These are phyloP conservation scores for Plectosphaerella plurivora DNA, from an alignment of 2,329 filamentous ascomycete genomes.

Conservation along the genomic window DNA sequence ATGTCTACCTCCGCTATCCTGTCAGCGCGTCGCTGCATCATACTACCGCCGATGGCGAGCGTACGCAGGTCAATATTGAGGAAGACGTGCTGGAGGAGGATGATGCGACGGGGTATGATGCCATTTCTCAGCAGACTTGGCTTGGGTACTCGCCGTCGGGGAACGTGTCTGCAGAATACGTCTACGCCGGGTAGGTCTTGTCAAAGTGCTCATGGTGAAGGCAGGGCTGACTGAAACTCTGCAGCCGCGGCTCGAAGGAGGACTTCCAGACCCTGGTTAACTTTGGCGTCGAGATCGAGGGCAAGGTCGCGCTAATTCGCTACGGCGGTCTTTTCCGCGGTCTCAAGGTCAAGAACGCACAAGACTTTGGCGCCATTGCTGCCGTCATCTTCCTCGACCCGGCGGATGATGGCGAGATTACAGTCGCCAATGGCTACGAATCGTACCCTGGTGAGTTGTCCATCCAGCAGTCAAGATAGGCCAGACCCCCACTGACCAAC, in stretches of 20 bases:
- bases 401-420: constrained; percentile 70
- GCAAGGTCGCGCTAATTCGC: constrained; percentile 74
- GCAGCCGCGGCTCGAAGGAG: constrained; percentile 57
- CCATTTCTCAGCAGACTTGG: constrained; percentile 67
- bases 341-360: constrained; percentile 77
- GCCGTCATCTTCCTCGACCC: constrained; percentile 71
- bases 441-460: constrained; percentile 53
- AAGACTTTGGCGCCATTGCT: constrained; percentile 72
- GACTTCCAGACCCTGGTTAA: constrained; percentile 70
- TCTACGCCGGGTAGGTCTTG: constrained; percentile 62
- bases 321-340: constrained; percentile 78
- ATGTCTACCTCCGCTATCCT: constrained; percentile 59
- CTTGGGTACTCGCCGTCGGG: constrained; percentile 79
- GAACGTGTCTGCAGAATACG: constrained; percentile 69
- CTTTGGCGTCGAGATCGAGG: constrained; percentile 64
- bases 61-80: constrained; percentile 62
- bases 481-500: background rate
- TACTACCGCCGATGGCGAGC: constrained; percentile 34
- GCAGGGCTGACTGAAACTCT: background rate
- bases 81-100: constrained; percentile 72
- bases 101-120: constrained; percentile 62
- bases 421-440: constrained; percentile 67
- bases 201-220: too few relatives aligned
- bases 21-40: constrained; percentile 46
- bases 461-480: background rate